Evolutionary conservation across 805 yeast species (phyloP).

Genomic region (Teunomyces tritomae): DNA sequence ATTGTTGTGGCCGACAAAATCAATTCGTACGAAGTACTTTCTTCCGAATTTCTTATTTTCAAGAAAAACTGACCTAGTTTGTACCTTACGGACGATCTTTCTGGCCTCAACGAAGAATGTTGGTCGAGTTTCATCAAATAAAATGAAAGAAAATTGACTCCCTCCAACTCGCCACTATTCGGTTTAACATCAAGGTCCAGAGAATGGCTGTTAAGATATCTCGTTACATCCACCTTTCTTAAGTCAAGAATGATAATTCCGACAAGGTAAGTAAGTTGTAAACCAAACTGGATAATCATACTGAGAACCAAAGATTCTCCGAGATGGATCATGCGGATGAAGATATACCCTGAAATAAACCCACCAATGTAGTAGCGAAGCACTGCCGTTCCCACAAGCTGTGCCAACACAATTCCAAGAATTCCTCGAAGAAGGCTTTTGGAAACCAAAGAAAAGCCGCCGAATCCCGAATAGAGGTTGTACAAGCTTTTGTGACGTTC

Average conservation of each 20-base stretch:
- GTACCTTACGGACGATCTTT: conserved; percentile 20
- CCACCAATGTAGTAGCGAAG: conserved; percentile 13
- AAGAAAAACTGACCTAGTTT: conserved; percentile 32
- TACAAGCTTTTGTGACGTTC: conserved; percentile 25
- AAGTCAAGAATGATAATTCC: conserved; percentile 68
- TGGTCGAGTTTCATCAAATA: conserved; percentile 16
- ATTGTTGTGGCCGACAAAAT: conserved; percentile 15
- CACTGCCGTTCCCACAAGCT: conserved; percentile 6
- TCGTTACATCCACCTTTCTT: conserved; percentile 59
- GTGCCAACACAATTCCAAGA: conserved; percentile 11
- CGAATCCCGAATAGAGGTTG: conserved; percentile 27
- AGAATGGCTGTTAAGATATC: conserved; percentile 26
- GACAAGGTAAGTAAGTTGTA: conserved; percentile 63
- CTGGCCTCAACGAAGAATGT: conserved; percentile 13
- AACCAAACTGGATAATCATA: conserved; percentile 54
- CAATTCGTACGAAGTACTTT: conserved; percentile 19
- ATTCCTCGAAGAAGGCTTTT: conserved; percentile 20
- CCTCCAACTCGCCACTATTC: conserved; percentile 16
- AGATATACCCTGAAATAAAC: conserved; percentile 9
- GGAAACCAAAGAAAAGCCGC: conserved; percentile 25
- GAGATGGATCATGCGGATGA: conserved; percentile 19
- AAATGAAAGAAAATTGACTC: conserved; percentile 24
- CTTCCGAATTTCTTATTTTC: conserved; percentile 38
- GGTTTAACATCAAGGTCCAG: conserved; percentile 4
- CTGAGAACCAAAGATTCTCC: conserved; percentile 34